Conservation (phyloP, 441 rosid species). For the Pelargonium cotyledonis region DNA sequence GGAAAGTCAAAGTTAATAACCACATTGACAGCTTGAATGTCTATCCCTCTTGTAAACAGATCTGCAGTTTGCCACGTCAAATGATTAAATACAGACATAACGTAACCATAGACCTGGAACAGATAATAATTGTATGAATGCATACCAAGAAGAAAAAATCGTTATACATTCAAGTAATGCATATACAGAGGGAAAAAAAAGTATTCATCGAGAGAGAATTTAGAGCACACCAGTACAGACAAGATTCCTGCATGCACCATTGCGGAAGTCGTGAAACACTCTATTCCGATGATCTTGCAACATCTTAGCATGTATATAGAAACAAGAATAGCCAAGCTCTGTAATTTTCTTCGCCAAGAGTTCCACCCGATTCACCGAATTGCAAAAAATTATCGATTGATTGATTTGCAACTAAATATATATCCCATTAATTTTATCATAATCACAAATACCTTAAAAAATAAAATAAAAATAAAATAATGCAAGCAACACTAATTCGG, state of each 20-base stretch:
- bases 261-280: conserved; percentile 97
- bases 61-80: conserved; percentile 38
- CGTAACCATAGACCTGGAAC: background rate
- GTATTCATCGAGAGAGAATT: background rate
- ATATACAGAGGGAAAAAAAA: background rate
- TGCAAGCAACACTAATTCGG: conserved; percentile 7
- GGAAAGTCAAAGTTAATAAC: conserved; percentile 97
- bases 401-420: conserved; percentile 86
- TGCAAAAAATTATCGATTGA: conserved; percentile 96
- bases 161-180: background rate
- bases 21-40: conserved; percentile 96
- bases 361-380: conserved; percentile 96
- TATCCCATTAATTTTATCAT: conserved; percentile 14
- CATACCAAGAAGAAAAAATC: background rate
- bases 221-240: conserved; percentile 83
- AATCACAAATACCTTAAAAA: conserved; percentile 11
- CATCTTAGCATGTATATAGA: conserved; percentile 98
- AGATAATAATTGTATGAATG: background rate
- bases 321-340: conserved; percentile 98
- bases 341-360: conserved; percentile 95
- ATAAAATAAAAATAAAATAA: background rate
- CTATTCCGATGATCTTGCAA: conserved; percentile 97
- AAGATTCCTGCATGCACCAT: conserved; percentile 98
- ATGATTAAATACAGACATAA: background rate
- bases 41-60: conserved; percentile 93